Base-by-base conservation (phyloP, 176 grass and related monocot species). In the Musa itinerans region DNA sequence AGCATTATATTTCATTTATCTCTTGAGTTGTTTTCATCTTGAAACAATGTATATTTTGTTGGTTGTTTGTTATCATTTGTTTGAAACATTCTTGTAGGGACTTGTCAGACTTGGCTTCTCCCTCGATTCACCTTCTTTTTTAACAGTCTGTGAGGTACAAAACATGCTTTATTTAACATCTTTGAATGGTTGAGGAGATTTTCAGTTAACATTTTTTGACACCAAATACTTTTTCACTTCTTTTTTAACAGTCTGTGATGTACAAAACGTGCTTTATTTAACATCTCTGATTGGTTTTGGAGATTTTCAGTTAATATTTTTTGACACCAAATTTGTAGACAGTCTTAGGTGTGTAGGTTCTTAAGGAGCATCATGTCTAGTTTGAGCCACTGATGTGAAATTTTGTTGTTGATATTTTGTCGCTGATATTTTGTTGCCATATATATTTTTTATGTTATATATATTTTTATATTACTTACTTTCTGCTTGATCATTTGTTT, bases 161-260 rank as follows among this genome's bases (percentile, higher is more conserved):
- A 14, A 23, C 53, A 27, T 54, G 3, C 16, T 53, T 34, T 59
- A 48, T 50, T 68, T 17, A 58, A 7, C 76, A 13, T 17, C 34
- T 43, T 5, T 43, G 34, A 70, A 50, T 50, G 8, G 49, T 65
- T 50, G 43, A n/a, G 34, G 1, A 70, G 43, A 50, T 50, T 50
- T n/a, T 69, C 14, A 7, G n/a, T 69, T 10, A 9, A 16, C 50
- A 69, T 50, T 50, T 43, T 43, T 6, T 43, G 34, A 43, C 4
- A 6, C 34, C 34, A 43, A 34, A 34, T 4, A 34, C 29, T 34
- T 34, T 34, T 34, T 34, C 29, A 43, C 86, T 69, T 73, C 81
- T 48, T 84, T 88, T 69, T 88, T 83, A 52, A 88, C 81, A 53
- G 78, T 88, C 1, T 88, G 86, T 56, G 86, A 84, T 81, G 86